These are phyloP conservation scores for Leishmania aethiopica DNA, from an alignment of 208 protist genomes.

Conservation along the genomic window DNA sequence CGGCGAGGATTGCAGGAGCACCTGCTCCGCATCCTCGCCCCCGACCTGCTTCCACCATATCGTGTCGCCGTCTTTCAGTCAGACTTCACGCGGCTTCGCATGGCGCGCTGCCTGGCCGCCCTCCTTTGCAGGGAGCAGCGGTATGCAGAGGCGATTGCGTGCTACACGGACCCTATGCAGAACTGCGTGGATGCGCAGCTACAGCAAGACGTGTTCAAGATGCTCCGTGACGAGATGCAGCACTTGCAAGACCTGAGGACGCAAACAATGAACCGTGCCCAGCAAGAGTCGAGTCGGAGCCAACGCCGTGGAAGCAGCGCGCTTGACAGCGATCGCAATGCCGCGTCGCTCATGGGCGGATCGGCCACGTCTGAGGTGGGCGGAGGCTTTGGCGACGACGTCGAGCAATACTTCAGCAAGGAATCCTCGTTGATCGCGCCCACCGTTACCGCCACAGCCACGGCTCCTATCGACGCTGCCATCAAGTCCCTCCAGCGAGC, in stretches of 20 bases:
- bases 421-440: not conserved
- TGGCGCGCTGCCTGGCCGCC: constrained; percentile 62
- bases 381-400: not conserved
- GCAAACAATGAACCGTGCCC: constrained; percentile 12
- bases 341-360: no score
- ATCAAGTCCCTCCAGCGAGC: constrained; percentile 47
- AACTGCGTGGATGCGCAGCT: constrained; percentile 47
- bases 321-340: not conserved
- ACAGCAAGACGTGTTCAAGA: constrained; percentile 51
- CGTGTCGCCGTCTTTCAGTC: constrained; percentile 41
- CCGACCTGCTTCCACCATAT: constrained; percentile 20
- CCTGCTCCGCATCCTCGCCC: constrained; percentile 38
- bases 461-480: constrained; percentile 2
- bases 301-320: constrained; percentile 1
- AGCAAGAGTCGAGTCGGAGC: constrained; percentile 16
- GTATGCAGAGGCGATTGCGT: constrained; percentile 69
- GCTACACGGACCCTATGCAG: constrained; percentile 57
- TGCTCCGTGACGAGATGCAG: constrained; percentile 59
- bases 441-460: not conserved
- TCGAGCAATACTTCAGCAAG: not conserved
- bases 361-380: not conserved
- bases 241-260: constrained; percentile 29
- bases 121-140: constrained; percentile 45
- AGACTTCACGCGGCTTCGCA: constrained; percentile 52
- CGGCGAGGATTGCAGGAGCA: constrained; percentile 42